Evolutionary conservation across 192 early-diverging fungal species (phyloP), one percentile per base, ranked within the genome.

Genomic region (Coemansia sp.): DNA sequence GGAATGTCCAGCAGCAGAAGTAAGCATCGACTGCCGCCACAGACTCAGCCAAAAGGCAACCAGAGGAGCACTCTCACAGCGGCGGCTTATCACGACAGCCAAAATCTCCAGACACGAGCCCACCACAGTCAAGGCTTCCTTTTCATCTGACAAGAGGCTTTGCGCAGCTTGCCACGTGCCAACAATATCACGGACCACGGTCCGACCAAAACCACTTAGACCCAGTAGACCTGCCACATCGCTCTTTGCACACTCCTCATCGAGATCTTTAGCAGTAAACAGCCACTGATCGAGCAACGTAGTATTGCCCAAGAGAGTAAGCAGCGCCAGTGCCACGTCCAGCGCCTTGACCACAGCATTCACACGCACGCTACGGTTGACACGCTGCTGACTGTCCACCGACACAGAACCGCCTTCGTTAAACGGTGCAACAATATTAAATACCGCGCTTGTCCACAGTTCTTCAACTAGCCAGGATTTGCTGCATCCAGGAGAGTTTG

Each of bases 1-100:
- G 3, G 63, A 8, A 5, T 45, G 15, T 0, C 37, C n/a, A 1
- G 21, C 15, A 34, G 12, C 64, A 31, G 11, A 21, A 1, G 15
- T 19, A 19, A 42, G 25, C 63, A 78, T 10, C 21, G 68, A 67
- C 61, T 64, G 59, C 11, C 37, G 61, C 77, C 77, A 80, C 41
- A 80, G 46, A 1, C 38, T 62, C 37, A 80, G 65, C 77, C 77
- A 80, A 48, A 80, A 62, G 15, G 68, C 27, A 8, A 44, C 50
- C 21, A 70, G 62, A 9, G 31, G 14, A 9, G 59, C 19, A 2
- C 36, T 10, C 8, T 34, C 5, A 29, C 21, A 36, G 0, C 27
- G 55, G 5, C 58, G 11, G 29, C 62, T 15, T 15, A 46, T 23
- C 9, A 70, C 32, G 6, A 57, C 9, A 19, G 68, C 61, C 36